A percentile compares a stretch with the other conserved stretches of the same genome.
These are phyloP conservation scores for Cubamyces sp. DNA, from an alignment of 768 basidiomycete species.

Conservation along the genomic window DNA sequence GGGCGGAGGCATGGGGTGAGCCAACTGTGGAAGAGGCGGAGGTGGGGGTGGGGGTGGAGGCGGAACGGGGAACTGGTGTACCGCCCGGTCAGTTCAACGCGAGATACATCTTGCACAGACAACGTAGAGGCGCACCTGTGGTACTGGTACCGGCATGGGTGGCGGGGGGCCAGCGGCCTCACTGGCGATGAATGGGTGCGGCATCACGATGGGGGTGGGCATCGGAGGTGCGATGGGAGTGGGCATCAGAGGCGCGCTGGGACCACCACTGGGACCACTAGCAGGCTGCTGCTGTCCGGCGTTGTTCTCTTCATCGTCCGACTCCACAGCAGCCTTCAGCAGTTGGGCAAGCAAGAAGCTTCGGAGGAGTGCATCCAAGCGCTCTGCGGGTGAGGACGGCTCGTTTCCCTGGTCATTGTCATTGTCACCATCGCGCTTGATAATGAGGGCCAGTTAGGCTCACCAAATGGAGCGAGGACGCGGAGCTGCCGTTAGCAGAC, in stretches of 20 bases:
- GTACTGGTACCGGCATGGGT: not conserved
- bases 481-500: no score
- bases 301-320: not conserved
- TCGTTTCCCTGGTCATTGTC: not conserved
- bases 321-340: not conserved
- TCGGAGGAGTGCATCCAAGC: not conserved
- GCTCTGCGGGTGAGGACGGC: not conserved
- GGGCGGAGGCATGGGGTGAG: no score
- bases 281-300: not conserved
- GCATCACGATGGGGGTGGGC: not conserved
- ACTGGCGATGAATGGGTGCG: not conserved
- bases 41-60: no score
- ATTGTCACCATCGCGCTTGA: not conserved
- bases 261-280: not conserved
- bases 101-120: no score
- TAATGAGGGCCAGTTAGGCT: no score
- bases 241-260: slow-evolving; percentile 3
- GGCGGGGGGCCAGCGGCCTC: not conserved
- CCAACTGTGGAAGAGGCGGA: no score
- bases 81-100: no score
- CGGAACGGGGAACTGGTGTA: no score
- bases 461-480: no score
- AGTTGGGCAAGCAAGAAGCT: not conserved
- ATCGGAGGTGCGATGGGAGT: not conserved
- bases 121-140: not conserved